Evolutionary conservation across 2,329 filamentous ascomycete species (phyloP), one percentile per base, ranked within the genome.

Genomic region (Periconia sp.): DNA sequence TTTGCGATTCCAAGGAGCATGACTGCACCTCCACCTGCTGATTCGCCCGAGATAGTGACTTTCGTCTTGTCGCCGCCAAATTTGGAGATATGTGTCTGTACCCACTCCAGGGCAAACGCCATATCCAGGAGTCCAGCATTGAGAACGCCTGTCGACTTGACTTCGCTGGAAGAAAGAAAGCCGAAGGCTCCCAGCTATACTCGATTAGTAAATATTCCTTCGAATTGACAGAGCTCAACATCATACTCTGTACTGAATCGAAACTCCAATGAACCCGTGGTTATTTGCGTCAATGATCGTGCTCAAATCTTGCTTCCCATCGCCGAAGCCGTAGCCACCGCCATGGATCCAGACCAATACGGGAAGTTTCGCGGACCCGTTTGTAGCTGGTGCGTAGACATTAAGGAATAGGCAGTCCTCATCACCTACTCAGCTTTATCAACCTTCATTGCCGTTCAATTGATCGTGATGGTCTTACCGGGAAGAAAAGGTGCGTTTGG

Each of bases 91-190:
- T 80, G 72, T 19, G 72, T 62, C 21, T 76, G 63, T 0, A 78
- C 70, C 78, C 78, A 82, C 52, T 78, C 66, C 9, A 79, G 58
- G 0, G 77, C 78, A 10, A 74, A 60, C 3, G 73, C 65, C 52
- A 80, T 77, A 48, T 82, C 79, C 59, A 72, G 53, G 9, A 74
- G 36, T 4, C 69, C 71, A 3, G 68, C 68, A 42, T 73, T 74
- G n/a, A 63, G 50, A 0, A 48, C 58, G n/a, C 71, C 72, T 13
- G 63, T 57, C 2, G 60, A 43, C 32, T 52, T 52, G 10, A 73
- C 61, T 31, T 73, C 69, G 29, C 60, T 65, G 1, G 61, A 63
- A 30, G 69, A 63, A 3, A 73, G 43, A 21, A 75, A 76, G 0
- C 73, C 73, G 47, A 76, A 75, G 0, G 72, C 73, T 17, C 71